These are phyloP conservation scores for Yarrowia bubula DNA, from an alignment of 805 yeast species.

Conservation along the genomic window DNA sequence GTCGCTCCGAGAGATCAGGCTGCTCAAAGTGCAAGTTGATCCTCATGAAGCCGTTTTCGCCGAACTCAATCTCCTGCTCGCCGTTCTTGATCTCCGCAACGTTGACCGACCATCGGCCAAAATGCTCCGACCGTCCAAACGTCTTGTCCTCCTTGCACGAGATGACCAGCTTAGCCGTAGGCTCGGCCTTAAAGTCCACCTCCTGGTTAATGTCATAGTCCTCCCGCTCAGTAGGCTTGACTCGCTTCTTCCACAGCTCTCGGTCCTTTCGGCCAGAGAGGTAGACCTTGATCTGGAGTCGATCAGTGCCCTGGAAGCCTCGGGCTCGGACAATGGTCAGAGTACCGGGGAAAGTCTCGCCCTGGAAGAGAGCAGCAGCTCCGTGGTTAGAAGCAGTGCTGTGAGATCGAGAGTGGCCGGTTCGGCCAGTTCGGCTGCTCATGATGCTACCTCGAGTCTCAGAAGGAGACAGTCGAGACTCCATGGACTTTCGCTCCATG, in stretches of 20 bases:
- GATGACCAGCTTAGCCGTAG: constrained; percentile 12
- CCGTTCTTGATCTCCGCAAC: constrained; percentile 18
- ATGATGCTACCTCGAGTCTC: constrained; percentile 17
- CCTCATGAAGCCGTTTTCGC: constrained; percentile 18
- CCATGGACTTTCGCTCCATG: constrained; percentile 16
- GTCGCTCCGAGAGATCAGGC: constrained; percentile 16
- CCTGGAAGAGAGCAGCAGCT: constrained; percentile 28
- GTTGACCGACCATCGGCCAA: constrained; percentile 15
- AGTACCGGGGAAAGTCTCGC: constrained; percentile 30
- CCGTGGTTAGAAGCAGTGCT: constrained; percentile 30
- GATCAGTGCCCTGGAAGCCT: constrained; percentile 34
- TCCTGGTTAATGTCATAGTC: constrained; percentile 9
- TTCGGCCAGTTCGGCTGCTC: constrained; percentile 17
- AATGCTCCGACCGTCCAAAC: constrained; percentile 14
- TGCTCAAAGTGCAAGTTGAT: constrained; percentile 12
- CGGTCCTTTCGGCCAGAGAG: constrained; percentile 45
- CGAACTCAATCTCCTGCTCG: constrained; percentile 22
- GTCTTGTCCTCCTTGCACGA: constrained; percentile 10
- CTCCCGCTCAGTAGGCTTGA: constrained; percentile 50
- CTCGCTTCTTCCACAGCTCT: constrained; percentile 58
- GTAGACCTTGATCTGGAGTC: constrained; percentile 51
- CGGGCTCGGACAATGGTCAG: constrained; percentile 32
- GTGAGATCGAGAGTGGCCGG: constrained; percentile 30
- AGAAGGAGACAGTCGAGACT: constrained; percentile 12
- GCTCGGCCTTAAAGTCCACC: constrained; percentile 17